Percentiles rank a stretch among this genome's conserved stretches.
These are phyloP conservation scores for Cladosporium sp. DNA, from an alignment of 2,329 filamentous ascomycete genomes.

Conservation along the genomic window DNA sequence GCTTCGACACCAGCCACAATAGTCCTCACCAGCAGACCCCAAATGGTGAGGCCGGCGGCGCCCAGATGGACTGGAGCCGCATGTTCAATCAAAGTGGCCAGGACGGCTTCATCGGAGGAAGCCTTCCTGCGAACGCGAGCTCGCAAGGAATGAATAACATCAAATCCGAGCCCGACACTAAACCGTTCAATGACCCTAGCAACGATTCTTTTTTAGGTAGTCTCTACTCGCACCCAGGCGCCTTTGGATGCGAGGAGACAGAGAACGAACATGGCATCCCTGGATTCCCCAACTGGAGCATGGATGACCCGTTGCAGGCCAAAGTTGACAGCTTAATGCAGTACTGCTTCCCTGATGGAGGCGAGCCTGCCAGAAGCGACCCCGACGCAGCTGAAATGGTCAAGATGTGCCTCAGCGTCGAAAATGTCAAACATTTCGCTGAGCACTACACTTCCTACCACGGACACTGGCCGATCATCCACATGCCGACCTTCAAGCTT, in stretches of 20 bases:
- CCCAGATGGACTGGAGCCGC: slow-evolving; percentile 40
- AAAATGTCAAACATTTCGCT: slow-evolving; percentile 67
- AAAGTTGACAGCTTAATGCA: slow-evolving; percentile 43
- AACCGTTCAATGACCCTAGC: slow-evolving; percentile 39
- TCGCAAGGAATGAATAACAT: slow-evolving; percentile 30
- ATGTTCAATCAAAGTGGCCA: slow-evolving; percentile 42
- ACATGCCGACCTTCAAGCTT: slow-evolving; percentile 66
- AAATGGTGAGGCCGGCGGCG: slow-evolving; percentile 28
- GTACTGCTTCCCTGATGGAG: slow-evolving; percentile 53
- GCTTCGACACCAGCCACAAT: slow-evolving; percentile 33
- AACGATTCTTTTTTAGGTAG: slow-evolving; percentile 47
- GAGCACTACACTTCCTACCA: slow-evolving; percentile 68
- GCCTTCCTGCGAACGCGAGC: slow-evolving; percentile 43
- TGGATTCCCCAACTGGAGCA: slow-evolving; percentile 38
- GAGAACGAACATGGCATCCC: slow-evolving; percentile 29
- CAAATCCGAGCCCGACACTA: slow-evolving; percentile 42
- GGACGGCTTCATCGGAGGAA: slow-evolving; percentile 41
- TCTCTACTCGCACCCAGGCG: slow-evolving; percentile 42
- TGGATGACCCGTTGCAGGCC: slow-evolving; percentile 42
- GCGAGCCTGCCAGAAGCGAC: slow-evolving; percentile 51
- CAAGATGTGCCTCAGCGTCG: slow-evolving; percentile 55
- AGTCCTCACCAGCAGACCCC: slow-evolving; percentile 25
- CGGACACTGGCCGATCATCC: slow-evolving; percentile 67
- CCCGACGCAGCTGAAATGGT: slow-evolving; percentile 37
- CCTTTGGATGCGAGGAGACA: slow-evolving; percentile 36